Conservation (phyloP, 1,284 basidiomycete genomes). For the Ceratobasidium sp. region DNA sequence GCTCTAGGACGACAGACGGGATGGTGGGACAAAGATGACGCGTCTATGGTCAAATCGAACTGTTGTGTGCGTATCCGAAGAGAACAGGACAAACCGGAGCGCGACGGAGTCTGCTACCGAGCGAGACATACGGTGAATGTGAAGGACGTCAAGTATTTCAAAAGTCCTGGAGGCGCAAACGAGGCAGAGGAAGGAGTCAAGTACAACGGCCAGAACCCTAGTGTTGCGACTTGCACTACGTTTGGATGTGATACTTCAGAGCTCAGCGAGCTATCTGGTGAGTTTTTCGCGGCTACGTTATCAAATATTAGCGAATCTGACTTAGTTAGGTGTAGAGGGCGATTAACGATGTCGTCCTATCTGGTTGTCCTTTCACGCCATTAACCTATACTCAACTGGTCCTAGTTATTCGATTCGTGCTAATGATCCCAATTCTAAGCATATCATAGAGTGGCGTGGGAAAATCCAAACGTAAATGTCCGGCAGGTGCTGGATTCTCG, state of each 20-base stretch:
- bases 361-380: no score
- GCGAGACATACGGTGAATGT: not conserved
- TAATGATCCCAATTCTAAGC: no score
- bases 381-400: no score
- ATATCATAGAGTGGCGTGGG: no score
- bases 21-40: no score
- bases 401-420: no score
- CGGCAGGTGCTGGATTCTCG: no score
- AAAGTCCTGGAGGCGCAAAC: not conserved
- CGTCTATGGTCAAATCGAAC: no score
- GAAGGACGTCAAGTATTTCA: slow-evolving; percentile 9
- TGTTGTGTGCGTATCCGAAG: not conserved
- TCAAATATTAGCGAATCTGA: no score
- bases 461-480: no score
- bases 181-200: not conserved
- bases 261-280: not conserved
- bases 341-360: no score
- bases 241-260: not conserved
- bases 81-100: not conserved
- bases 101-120: not conserved
- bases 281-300: not conserved
- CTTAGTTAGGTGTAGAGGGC: no score
- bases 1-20: not conserved
- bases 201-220: not conserved
- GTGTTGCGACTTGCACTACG: not conserved